Percentiles rank a stretch among this genome's conserved stretches.
These are phyloP conservation scores for Amphibolis antarctica DNA, from an alignment of 106 monocot genomes.

Conservation along the genomic window DNA sequence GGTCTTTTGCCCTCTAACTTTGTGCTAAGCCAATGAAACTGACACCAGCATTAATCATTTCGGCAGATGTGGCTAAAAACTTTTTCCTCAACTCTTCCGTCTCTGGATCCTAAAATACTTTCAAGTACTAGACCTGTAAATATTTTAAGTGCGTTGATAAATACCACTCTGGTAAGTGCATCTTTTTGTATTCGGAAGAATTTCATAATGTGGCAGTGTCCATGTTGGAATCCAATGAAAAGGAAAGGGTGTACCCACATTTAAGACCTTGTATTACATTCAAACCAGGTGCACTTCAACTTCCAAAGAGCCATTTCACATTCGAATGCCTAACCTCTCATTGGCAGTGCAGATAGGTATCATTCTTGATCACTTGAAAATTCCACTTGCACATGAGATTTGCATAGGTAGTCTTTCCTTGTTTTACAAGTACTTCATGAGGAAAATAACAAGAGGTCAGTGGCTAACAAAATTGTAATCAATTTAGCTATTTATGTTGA, in stretches of 20 bases:
- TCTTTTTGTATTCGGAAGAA: not conserved
- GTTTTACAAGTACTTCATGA: too few species aligned
- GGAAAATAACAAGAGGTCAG: too few species aligned
- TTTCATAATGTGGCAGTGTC: not conserved
- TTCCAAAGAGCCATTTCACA: not conserved
- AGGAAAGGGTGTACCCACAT: conserved; percentile 25
- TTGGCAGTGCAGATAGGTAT: too few species aligned
- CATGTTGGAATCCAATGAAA: not conserved
- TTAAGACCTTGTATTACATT: conserved; percentile 21
- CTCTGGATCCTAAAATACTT: not conserved
- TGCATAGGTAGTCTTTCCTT: too few species aligned
- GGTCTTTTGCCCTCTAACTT: too few species aligned
- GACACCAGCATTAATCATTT: not conserved
- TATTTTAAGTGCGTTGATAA: conserved; percentile 7
- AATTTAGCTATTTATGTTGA: too few species aligned
- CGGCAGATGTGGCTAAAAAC: conserved; percentile 13
- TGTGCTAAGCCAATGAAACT: not conserved
- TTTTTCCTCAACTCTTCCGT: conserved; percentile 13
- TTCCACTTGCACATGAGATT: too few species aligned
- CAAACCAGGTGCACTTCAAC: conserved; percentile 17
- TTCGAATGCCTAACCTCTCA: not conserved
- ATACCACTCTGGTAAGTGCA: not conserved
- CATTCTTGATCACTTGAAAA: too few species aligned
- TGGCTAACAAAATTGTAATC: too few species aligned
- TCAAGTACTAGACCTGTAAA: not conserved